Conservation (phyloP, 1,284 basidiomycete genomes). For the Gymnopus androsaceus region DNA sequence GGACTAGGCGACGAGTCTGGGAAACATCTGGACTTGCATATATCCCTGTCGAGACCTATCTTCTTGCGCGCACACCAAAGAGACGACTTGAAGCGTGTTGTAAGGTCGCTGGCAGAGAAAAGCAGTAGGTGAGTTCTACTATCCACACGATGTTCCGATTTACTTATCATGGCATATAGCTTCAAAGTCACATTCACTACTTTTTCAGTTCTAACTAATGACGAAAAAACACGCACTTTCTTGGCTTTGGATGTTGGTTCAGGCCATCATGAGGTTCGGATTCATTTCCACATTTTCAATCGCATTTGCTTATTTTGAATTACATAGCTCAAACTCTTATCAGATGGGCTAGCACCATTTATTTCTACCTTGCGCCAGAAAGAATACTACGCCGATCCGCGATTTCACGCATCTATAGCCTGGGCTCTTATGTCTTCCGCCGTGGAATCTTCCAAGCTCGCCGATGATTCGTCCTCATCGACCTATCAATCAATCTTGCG, state of each 20-base stretch:
- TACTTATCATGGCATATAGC: slow-evolving; percentile 38
- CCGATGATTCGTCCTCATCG: slow-evolving; percentile 1
- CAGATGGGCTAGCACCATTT: slow-evolving; percentile 52
- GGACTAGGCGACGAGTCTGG: slow-evolving; percentile 12
- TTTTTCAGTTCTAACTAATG: slow-evolving; percentile 72
- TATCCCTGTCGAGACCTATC: slow-evolving; percentile 77
- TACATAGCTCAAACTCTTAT: slow-evolving; percentile 54
- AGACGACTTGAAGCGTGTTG: slow-evolving; percentile 61
- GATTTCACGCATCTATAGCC: slow-evolving; percentile 80
- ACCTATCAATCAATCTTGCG: slow-evolving; percentile 49
- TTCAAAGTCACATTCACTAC: slow-evolving; percentile 72
- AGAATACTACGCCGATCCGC: slow-evolving; percentile 70
- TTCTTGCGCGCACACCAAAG: slow-evolving; percentile 77
- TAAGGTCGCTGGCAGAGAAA: slow-evolving; percentile 48
- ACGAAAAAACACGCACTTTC: slow-evolving; percentile 77
- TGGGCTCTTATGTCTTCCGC: slow-evolving; percentile 63
- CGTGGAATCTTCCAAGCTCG: background rate
- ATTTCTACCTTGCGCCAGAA: slow-evolving; percentile 64
- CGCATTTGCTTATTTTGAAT: background rate
- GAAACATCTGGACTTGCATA: slow-evolving; percentile 52
- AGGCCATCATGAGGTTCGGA: slow-evolving; percentile 66
- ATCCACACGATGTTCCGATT: background rate
- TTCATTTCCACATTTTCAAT: slow-evolving; percentile 15
- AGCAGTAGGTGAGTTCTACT: slow-evolving; percentile 48
- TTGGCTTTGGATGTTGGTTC: slow-evolving; percentile 75